Percentiles rank a stretch among this genome's conserved stretches.
Evolutionary conservation across 345 rosid genomes (phyloP).

Genomic region (Linum lewisii): DNA sequence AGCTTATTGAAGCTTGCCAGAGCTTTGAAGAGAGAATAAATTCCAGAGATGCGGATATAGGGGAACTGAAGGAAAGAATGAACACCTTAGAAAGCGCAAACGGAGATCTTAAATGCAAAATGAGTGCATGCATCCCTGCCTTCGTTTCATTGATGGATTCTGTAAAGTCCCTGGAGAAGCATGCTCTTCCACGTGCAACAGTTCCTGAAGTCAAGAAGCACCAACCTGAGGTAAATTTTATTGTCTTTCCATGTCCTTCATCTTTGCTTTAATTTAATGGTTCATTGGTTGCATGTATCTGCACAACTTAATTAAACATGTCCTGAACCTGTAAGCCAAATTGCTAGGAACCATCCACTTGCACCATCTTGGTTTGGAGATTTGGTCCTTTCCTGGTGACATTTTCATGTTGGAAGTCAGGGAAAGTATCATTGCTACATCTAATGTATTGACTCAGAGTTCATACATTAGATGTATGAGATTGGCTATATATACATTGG

Average conservation of each 20-base stretch:
- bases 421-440: not conserved
- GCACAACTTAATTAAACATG: no score
- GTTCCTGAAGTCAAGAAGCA: slow-evolving; percentile 22
- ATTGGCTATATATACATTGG: slow-evolving; percentile 1
- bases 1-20: slow-evolving; percentile 37
- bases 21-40: slow-evolving; percentile 30
- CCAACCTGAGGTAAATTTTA: slow-evolving; percentile 39
- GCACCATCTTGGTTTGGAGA: no score
- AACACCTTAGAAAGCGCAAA: slow-evolving; percentile 45
- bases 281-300: no score
- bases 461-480: no score
- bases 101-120: slow-evolving; percentile 41
- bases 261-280: not conserved
- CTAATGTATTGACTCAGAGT: not conserved
- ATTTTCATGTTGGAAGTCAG: not conserved
- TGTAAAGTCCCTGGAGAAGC: slow-evolving; percentile 56
- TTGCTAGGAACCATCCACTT: not conserved
- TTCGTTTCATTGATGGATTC: slow-evolving; percentile 46
- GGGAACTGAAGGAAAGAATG: slow-evolving; percentile 46
- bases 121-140: slow-evolving; percentile 45
- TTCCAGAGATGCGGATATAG: slow-evolving; percentile 37
- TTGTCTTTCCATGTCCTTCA: not conserved
- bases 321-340: not conserved
- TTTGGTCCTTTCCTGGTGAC: no score
- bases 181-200: slow-evolving; percentile 22